These are phyloP conservation scores for Fallopia convolvulus DNA, from an alignment of 148 eudicot species.

Conservation along the genomic window DNA sequence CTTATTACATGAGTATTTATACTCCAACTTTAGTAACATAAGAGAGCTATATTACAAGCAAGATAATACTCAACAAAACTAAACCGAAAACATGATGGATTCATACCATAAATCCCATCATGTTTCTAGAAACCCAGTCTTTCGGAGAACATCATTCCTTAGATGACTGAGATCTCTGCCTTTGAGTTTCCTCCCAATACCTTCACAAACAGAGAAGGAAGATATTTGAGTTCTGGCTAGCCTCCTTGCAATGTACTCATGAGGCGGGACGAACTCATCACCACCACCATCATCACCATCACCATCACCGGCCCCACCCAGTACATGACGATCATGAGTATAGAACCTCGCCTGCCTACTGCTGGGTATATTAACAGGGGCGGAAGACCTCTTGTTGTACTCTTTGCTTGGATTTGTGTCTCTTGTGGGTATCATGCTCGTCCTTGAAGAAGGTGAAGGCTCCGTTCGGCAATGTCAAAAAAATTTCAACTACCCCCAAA, in stretches of 20 bases:
- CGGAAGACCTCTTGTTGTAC: slow-evolving; percentile 30
- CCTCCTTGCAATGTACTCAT: slow-evolving; percentile 65
- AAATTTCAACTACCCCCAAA: no score
- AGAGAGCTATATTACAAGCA: no score
- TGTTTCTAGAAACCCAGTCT: slow-evolving; percentile 70
- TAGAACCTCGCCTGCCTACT: slow-evolving; percentile 36
- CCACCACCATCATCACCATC: slow-evolving; percentile 28
- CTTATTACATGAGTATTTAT: no score
- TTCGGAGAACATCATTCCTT: slow-evolving; percentile 61
- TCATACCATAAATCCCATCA: not conserved
- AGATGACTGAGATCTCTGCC: slow-evolving; percentile 80
- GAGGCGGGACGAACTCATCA: slow-evolving; percentile 62
- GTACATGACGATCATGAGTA: slow-evolving; percentile 12
- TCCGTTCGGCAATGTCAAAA: no score
- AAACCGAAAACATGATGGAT: no score
- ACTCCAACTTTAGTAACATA: no score
- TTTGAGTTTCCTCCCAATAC: slow-evolving; percentile 81
- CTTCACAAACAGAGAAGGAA: slow-evolving; percentile 68
- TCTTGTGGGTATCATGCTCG: slow-evolving; percentile 40
- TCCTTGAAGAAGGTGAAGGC: slow-evolving; percentile 20
- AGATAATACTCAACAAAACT: no score
- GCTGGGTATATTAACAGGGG: slow-evolving; percentile 49
- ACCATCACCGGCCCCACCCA: not conserved
- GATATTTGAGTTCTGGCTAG: slow-evolving; percentile 55
- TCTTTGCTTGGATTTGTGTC: slow-evolving; percentile 17